Evolutionary conservation across 257 asterid species (phyloP).

Genomic region (Solanum ahanhuiri): DNA sequence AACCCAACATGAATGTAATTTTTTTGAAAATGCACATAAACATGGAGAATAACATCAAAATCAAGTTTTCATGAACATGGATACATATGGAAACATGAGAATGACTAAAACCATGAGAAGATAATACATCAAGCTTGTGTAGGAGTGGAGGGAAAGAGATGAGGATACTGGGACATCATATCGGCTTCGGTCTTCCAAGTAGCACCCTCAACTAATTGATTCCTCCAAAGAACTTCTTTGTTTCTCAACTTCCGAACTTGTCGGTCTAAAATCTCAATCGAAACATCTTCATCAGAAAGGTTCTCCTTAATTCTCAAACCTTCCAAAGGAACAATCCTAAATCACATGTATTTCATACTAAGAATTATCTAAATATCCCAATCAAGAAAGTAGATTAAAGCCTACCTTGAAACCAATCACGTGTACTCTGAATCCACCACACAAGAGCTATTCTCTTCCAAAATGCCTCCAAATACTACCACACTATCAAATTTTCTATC

Average conservation of each 20-base stretch:
- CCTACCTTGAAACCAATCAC: neutral
- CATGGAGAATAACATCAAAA: neutral
- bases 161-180: neutral
- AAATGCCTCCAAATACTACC: neutral
- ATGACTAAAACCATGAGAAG: neutral
- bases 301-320: neutral
- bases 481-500: neutral
- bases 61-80: neutral
- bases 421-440: neutral
- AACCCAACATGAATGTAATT: neutral
- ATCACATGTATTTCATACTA: neutral
- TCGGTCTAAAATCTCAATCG: neutral
- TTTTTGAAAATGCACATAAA: neutral
- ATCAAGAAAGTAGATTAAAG: too few relatives aligned
- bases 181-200: neutral
- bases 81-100: neutral
- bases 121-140: neutral
- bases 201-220: neutral
- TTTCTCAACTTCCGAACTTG: neutral
- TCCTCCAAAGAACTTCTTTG: neutral
- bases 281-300: neutral
- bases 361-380: neutral
- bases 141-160: neutral
- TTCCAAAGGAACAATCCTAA: neutral
- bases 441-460: neutral